Evolutionary conservation across 257 asterid species (phyloP), one percentile per base, ranked within the genome.

Genomic region (Jasminum sambac): DNA sequence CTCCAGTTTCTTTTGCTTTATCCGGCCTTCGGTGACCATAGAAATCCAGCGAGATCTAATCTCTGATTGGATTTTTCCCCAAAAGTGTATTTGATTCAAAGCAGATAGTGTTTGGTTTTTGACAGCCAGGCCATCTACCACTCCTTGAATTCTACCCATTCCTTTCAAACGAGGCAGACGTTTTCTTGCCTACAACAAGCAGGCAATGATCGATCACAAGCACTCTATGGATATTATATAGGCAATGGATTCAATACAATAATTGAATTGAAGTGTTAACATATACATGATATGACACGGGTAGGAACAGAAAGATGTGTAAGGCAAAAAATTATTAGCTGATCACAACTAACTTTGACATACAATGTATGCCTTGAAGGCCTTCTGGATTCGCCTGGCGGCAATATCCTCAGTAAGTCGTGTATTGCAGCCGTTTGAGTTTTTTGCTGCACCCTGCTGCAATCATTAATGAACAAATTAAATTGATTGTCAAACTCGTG

Each of bases 41-140:
- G 63, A 64, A 1, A 83, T 74, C 72, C 96, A 70, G 23, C 95
- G 80, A 70, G 88, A 84, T 69, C 69, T 82, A 4, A 90, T 84
- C 83, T 83, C 95, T 2, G 83, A 46, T 13, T 90, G 96, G 43
- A 86, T 82, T 77, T 69, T 86, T 78, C 87, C 83, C 95, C 95
- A 90, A 30, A 81, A 86, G 60, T 90, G 90, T 60, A 84, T 82
- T 6, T 77, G 92, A 30, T 78, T 86, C 66, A 86, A 79, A 46
- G 95, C 86, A 9, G 87, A 86, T 6, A 69, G 21, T 23, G 86
- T 74, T 70, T 86, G 95, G 21, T 78, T 82, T 62, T 78, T 80
- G 43, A 67, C 79, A 7, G 76, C 67, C 66, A 74, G 78, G 3
- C 86, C 83, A 39, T 79, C 75, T 71, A 79, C 72, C 5, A 77